Evolutionary conservation across 345 rosid species (phyloP).

Genomic region (Boechera retrofracta): DNA sequence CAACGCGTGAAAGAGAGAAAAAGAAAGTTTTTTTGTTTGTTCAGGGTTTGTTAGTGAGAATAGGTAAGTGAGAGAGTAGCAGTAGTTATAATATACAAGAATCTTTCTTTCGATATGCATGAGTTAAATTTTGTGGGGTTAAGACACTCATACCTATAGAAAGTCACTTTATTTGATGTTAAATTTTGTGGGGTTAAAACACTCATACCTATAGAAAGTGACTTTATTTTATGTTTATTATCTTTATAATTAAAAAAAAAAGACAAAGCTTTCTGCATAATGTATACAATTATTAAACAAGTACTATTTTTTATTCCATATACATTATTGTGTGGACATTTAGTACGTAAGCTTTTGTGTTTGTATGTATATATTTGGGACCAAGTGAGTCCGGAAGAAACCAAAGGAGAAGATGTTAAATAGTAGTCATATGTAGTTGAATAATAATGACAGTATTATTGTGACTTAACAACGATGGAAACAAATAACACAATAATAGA

Average conservation of each 20-base stretch:
- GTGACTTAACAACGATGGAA: not conserved
- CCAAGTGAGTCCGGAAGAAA: slow-evolving; percentile 39
- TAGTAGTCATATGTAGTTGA: slow-evolving; percentile 19
- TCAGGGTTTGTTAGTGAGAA: slow-evolving; percentile 25
- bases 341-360: slow-evolving; percentile 23
- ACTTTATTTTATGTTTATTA: slow-evolving; percentile 12
- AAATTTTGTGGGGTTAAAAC: not conserved
- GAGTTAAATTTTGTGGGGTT: slow-evolving; percentile 45
- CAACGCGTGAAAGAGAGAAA: slow-evolving; percentile 41
- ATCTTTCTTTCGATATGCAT: slow-evolving; percentile 45
- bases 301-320: not conserved
- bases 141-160: slow-evolving; percentile 9
- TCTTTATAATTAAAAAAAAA: not conserved
- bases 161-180: slow-evolving; percentile 19
- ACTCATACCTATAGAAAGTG: slow-evolving; percentile 29
- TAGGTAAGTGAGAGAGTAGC: slow-evolving; percentile 23
- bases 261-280: slow-evolving; percentile 28
- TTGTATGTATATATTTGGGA: slow-evolving; percentile 35
- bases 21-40: not conserved
- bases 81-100: slow-evolving; percentile 33
- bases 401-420: slow-evolving; percentile 41
- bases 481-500: not conserved
- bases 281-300: slow-evolving; percentile 20
- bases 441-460: slow-evolving; percentile 1
- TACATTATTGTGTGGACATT: slow-evolving; percentile 29